Evolutionary conservation across 768 basidiomycete species (phyloP), one percentile per base, ranked within the genome.

Genomic region (Pleurotus djamor): DNA sequence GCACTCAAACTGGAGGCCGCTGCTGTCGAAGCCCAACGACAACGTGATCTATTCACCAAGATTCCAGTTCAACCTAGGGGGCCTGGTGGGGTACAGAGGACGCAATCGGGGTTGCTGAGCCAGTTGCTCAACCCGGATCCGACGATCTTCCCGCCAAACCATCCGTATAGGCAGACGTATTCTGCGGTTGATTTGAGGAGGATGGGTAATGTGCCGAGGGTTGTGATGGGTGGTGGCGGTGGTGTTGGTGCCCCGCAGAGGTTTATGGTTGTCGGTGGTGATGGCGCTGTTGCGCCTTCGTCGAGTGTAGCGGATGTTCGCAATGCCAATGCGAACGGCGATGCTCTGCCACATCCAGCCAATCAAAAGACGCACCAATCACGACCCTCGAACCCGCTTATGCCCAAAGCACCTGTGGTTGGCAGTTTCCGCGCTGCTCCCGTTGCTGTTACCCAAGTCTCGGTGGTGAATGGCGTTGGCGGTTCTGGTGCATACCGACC

Each of bases 91-190:
- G 66, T 84, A 72, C 59, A 66, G 33, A 49, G 63, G 56, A 75
- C 80, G 7, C 71, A 36, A 47, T 82, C 81, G 7, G 91, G 90
- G 3, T 70, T 89, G 45, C 72, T 92, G 57, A 83, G 83, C 32
- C 84, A 84, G 69, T 72, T 93, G 45, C 78, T 93, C 78, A 87
- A 92, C 62, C 91, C 91, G 0, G 82, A 88, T 65, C 86, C 87
- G 16, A 66, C 74, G 10, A 73, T 84, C 34, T 81, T 89, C 65
- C 86, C 87, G 4, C 69, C 71, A 1, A 79, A 75, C 43, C 87
- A 87, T 68, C 83, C 86, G 2, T 87, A 85, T 70, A 76, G 83
- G 60, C 70, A 76, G 13, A 83, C 76, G 14, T 80, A 77, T 58
- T 78, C 79, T 6, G 72, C 73, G 0, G 50, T 49, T 77, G 79